A percentile compares a stretch with the other conserved stretches of the same genome.
Conservation (phyloP, 1,284 basidiomycete genomes). For the Fomitopsis palustris region DNA sequence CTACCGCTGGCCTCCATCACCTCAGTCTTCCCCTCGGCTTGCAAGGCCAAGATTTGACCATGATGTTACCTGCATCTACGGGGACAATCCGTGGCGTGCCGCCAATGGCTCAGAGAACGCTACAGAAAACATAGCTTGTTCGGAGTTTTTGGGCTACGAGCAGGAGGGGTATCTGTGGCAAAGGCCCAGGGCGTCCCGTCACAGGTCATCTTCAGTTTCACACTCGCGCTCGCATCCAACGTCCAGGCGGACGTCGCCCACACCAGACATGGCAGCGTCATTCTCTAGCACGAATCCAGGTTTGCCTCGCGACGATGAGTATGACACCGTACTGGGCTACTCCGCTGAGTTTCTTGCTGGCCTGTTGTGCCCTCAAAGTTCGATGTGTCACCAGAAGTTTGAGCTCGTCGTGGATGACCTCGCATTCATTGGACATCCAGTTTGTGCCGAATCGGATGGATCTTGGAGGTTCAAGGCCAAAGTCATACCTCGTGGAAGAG, state of each 20-base stretch:
- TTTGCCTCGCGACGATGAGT: conserved; percentile 34
- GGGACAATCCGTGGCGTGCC: conserved; percentile 71
- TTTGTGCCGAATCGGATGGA: conserved; percentile 75
- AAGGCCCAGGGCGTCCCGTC: conserved; percentile 21
- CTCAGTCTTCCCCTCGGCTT: conserved; percentile 53
- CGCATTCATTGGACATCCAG: conserved; percentile 95
- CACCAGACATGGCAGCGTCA: conserved; percentile 21
- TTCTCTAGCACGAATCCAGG: conserved; percentile 12
- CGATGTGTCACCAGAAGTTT: conserved; percentile 92
- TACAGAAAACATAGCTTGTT: conserved; percentile 13
- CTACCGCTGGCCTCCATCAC: conserved; percentile 72
- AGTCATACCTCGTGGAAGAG: conserved; percentile 48
- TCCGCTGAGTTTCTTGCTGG: conserved; percentile 78
- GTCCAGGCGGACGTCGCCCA: conserved; percentile 28
- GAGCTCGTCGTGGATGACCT: conserved; percentile 91
- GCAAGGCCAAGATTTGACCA: conserved; percentile 54
- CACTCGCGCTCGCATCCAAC: conserved; percentile 25
- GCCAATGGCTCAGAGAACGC: conserved; percentile 39
- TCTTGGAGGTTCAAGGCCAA: conserved; percentile 64
- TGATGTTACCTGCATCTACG: conserved; percentile 42
- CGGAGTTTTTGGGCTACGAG: conserved; percentile 3
- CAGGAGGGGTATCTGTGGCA: conserved; percentile 30
- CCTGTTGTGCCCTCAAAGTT: conserved; percentile 74
- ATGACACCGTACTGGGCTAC: conserved; percentile 77
- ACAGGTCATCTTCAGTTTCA: conserved; percentile 27